Evolutionary conservation across 768 basidiomycete genomes (phyloP), one percentile per base, ranked within the genome.

Genomic region (Boletus sp.): DNA sequence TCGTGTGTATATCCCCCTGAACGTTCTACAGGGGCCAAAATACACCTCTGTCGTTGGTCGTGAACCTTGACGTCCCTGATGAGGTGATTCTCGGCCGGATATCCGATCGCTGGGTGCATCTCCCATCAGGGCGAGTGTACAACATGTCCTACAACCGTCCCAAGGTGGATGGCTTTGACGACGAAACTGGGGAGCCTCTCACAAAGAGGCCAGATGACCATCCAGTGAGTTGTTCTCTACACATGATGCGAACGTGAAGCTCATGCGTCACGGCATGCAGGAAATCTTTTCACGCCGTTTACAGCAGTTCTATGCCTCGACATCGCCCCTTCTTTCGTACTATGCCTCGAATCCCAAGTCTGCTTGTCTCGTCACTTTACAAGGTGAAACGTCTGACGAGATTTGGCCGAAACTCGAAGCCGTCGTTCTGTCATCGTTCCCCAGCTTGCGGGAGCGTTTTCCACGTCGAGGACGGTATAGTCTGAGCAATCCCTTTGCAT

Each of bases 1-100:
- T 52, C 37, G 25, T 42, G 19, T 25, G 47, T 38, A 11, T 34
- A 1, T n/a, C 14, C 44, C 50, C 33, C 33, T 55, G 42, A 51
- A 39, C 19, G 13, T 30, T 51, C 42, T 21, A 43, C 65, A 91
- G 90, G 62, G 77, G 76, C 57, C 81, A 81, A 61, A 76, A 77
- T 57, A 79, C 75, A 30, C 84, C 90, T 29, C 74, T 96, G 54
- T 91, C 85, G 53, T 77, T 96, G 41, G 80, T 96, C 37, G 84
- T 93, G 51, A 91, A 93, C 68, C 76, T 97, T 29, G 87, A 93
- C 58, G 91, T 97, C n/a, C 80, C 91, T 1, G 93, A 96, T 65
- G 78, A 88, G 53, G 79, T 92, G 48, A 94, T 96, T 64, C 76
- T 95, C 19, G 77, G 81, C 54, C 87, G 93, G 47, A 94, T 96